Conservation (phyloP, 495 filamentous ascomycete genomes). For the Daldinia concentrica region DNA sequence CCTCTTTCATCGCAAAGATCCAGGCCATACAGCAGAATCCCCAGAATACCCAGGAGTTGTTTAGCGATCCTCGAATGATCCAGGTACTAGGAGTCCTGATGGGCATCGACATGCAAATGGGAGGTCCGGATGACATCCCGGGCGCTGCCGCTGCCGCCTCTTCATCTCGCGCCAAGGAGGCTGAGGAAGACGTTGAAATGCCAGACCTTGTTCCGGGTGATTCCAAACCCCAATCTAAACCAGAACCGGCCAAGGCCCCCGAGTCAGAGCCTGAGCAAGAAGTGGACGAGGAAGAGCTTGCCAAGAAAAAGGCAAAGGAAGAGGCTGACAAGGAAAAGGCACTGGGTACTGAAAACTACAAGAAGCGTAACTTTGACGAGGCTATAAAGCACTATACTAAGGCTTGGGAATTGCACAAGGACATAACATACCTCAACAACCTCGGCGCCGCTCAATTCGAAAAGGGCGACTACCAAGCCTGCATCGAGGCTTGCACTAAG, state of each 20-base stretch:
- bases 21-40: conserved; percentile 83
- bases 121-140: conserved; percentile 60
- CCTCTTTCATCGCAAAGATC: conserved; percentile 88
- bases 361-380: conserved; percentile 94
- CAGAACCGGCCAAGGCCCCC: conserved; percentile 62
- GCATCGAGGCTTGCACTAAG: conserved; percentile 85
- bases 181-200: conserved; percentile 82
- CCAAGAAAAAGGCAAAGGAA: conserved; percentile 88
- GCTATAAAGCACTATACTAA: conserved; percentile 96
- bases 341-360: conserved; percentile 93
- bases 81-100: conserved; percentile 93
- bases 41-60: conserved; percentile 76
- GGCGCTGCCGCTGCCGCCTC: conserved; percentile 55
- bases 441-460: conserved; percentile 93
- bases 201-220: conserved; percentile 65
- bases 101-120: conserved; percentile 93
- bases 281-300: conserved; percentile 81
- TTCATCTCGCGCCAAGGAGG: conserved; percentile 54
- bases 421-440: conserved; percentile 98
- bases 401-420: conserved; percentile 93
- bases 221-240: conserved; percentile 53
- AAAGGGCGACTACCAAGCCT: conserved; percentile 88
- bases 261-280: conserved; percentile 71
- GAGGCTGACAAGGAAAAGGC: conserved; percentile 95
- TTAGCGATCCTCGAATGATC: conserved; percentile 90